Percentiles rank a stretch among this genome's conserved stretches.
Conservation (phyloP, 1,284 basidiomycete genomes). For the Ustilago hordei region DNA sequence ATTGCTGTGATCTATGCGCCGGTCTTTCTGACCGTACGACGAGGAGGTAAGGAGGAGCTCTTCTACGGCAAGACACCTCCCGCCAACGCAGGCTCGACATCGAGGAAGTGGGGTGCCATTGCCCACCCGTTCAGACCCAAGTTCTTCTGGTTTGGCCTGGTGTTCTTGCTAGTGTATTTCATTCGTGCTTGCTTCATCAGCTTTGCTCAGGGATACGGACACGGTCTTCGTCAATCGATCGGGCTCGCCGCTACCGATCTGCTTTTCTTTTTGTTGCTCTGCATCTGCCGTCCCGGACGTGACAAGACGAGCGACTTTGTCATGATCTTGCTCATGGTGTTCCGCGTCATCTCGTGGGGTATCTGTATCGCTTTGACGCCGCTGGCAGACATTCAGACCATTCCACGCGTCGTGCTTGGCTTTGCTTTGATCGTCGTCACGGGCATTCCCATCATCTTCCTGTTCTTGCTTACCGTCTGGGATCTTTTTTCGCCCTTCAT, state of each 20-base stretch:
- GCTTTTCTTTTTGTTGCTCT: slow-evolving; percentile 58
- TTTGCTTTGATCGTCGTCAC: slow-evolving; percentile 64
- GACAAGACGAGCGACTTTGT: slow-evolving; percentile 63
- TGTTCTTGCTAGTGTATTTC: slow-evolving; percentile 58
- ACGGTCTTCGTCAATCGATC: slow-evolving; percentile 63
- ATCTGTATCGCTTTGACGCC: slow-evolving; percentile 64
- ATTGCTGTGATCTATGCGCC: slow-evolving; percentile 51
- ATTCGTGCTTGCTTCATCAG: slow-evolving; percentile 63
- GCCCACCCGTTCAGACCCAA: slow-evolving; percentile 58
- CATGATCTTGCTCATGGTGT: slow-evolving; percentile 60
- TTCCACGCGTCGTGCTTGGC: slow-evolving; percentile 66
- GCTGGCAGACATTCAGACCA: slow-evolving; percentile 58
- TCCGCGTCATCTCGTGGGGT: slow-evolving; percentile 61
- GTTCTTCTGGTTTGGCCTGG: slow-evolving; percentile 62
- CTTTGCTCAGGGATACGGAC: slow-evolving; percentile 52
- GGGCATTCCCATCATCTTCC: slow-evolving; percentile 61
- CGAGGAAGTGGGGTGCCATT: slow-evolving; percentile 54
- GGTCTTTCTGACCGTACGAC: slow-evolving; percentile 45
- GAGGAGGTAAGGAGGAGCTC: slow-evolving; percentile 34
- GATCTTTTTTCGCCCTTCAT: slow-evolving; percentile 58
- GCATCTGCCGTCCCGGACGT: slow-evolving; percentile 59
- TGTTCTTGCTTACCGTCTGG: slow-evolving; percentile 60
- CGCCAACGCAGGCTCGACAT: slow-evolving; percentile 34
- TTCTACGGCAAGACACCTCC: slow-evolving; percentile 55
- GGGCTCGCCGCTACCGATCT: slow-evolving; percentile 64